Conservation (phyloP, 2,329 filamentous ascomycete genomes). For the Stromatinia cepivora region DNA sequence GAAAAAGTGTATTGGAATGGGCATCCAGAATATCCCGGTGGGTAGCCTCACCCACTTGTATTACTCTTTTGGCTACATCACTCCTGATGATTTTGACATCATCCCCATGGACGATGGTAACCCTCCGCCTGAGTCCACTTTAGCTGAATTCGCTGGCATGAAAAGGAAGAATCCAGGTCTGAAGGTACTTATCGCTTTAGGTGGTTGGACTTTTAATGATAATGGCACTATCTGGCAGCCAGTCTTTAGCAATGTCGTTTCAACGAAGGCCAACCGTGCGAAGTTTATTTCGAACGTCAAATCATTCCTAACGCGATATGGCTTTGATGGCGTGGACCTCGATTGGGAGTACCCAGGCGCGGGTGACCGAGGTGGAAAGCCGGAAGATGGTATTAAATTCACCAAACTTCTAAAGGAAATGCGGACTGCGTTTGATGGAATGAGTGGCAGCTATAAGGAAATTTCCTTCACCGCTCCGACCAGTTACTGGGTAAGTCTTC, state of each 20-base stretch:
- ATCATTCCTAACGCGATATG: neutral
- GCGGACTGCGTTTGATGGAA: neutral
- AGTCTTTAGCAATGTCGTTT: neutral
- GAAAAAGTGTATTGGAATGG: neutral
- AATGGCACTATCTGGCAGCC: conserved; percentile 9
- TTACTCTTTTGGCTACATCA: conserved; percentile 46
- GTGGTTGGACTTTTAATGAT: conserved; percentile 29
- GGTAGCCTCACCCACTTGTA: conserved; percentile 33
- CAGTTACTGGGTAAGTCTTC: conserved; percentile 32
- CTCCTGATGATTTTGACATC: conserved; percentile 41
- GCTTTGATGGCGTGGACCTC: conserved; percentile 12
- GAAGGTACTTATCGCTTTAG: conserved; percentile 27
- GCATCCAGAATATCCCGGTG: conserved; percentile 3
- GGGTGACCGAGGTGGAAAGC: conserved; percentile 43
- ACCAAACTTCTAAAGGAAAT: conserved; percentile 32
- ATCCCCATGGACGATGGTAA: conserved; percentile 32
- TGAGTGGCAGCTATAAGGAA: conserved; percentile 40
- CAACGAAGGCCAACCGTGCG: conserved; percentile 33
- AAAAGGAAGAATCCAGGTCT: conserved; percentile 20
- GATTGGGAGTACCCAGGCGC: conserved; percentile 32
- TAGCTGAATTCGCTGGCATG: conserved; percentile 26
- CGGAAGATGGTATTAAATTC: conserved; percentile 43
- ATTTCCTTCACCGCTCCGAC: conserved; percentile 44
- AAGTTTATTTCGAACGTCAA: conserved; percentile 12
- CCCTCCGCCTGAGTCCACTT: conserved; percentile 8